Percentiles rank a stretch among this genome's conserved stretches.
These are phyloP conservation scores for Colletotrichum echinochloae DNA, from an alignment of 2,329 filamentous ascomycete genomes.

Conservation along the genomic window DNA sequence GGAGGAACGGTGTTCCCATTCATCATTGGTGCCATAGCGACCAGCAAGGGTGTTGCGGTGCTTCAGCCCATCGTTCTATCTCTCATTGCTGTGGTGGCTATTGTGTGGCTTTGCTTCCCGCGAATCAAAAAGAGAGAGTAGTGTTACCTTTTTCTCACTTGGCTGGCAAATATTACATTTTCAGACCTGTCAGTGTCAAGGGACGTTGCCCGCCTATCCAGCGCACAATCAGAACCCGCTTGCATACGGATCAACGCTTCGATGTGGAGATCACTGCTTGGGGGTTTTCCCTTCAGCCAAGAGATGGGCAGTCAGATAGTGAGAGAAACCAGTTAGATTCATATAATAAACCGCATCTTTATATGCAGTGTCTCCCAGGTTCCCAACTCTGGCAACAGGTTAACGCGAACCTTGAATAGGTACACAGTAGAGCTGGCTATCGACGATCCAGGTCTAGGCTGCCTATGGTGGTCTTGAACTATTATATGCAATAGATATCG, in stretches of 20 bases:
- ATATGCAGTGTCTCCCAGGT: constrained; percentile 24
- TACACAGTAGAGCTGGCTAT: constrained; percentile 10
- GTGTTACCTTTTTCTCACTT: neutral
- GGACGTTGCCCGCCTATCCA: neutral
- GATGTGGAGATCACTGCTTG: neutral
- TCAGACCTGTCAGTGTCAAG: too few species aligned
- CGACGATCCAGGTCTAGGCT: constrained; percentile 4
- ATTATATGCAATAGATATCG: constrained; percentile 8
- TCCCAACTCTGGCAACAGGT: constrained; percentile 28
- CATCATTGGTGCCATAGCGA: constrained; percentile 72
- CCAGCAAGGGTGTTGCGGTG: constrained; percentile 59
- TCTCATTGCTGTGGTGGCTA: constrained; percentile 52
- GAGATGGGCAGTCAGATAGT: neutral
- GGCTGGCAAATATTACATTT: too few species aligned
- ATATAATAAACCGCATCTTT: constrained; percentile 19
- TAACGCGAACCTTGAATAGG: constrained; percentile 7
- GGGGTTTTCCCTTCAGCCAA: too few species aligned
- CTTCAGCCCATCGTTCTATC: constrained; percentile 64
- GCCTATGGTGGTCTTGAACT: too few species aligned
- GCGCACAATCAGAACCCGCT: neutral
- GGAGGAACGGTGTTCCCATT: constrained; percentile 74
- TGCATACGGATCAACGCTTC: neutral
- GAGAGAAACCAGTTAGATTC: constrained; percentile 3
- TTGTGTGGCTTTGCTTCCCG: constrained; percentile 53
- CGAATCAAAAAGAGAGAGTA: constrained; percentile 50